Conservation (phyloP, 2,329 filamentous ascomycete genomes). For the Neonectria ditissima region DNA sequence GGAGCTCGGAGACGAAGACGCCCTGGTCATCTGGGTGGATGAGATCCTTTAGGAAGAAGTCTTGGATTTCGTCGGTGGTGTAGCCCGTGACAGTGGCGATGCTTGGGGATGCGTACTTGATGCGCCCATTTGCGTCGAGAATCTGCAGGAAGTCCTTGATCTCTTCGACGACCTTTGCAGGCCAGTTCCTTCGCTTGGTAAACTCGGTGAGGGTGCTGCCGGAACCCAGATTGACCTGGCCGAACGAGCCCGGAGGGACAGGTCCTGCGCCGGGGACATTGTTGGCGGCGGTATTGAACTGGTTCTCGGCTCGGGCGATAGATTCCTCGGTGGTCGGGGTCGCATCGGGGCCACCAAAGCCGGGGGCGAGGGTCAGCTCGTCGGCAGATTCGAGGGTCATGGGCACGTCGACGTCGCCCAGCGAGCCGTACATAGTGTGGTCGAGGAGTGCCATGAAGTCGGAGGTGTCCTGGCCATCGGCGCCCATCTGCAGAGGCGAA, state of each 20-base stretch:
- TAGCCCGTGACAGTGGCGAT: conserved; percentile 82
- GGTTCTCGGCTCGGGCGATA: conserved; percentile 49
- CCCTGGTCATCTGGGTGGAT: conserved; percentile 88
- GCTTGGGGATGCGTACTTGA: conserved; percentile 88
- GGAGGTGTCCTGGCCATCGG: conserved; percentile 47
- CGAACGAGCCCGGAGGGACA: conserved; percentile 54
- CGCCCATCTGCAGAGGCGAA: conserved; percentile 41
- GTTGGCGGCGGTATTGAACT: conserved; percentile 50
- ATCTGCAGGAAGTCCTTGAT: conserved; percentile 90
- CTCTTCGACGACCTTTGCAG: conserved; percentile 88
- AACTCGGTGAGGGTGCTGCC: conserved; percentile 67
- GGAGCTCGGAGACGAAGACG: conserved; percentile 88
- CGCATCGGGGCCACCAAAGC: conserved; percentile 37
- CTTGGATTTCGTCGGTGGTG: conserved; percentile 75
- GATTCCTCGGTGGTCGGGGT: conserved; percentile 45
- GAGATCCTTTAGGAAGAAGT: conserved; percentile 81
- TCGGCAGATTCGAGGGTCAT: conserved; percentile 57
- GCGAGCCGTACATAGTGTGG: conserved; percentile 53
- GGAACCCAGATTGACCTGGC: conserved; percentile 48
- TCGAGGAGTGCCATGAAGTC: conserved; percentile 61
- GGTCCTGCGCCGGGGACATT: conserved; percentile 57
- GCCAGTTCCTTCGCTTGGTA: conserved; percentile 79
- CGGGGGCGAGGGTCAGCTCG: conserved; percentile 40
- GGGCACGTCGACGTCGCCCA: conserved; percentile 56
- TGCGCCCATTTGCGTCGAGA: conserved; percentile 83